Base-by-base conservation (phyloP, 2,329 filamentous ascomycete species). In the Davidsoniella australis region DNA sequence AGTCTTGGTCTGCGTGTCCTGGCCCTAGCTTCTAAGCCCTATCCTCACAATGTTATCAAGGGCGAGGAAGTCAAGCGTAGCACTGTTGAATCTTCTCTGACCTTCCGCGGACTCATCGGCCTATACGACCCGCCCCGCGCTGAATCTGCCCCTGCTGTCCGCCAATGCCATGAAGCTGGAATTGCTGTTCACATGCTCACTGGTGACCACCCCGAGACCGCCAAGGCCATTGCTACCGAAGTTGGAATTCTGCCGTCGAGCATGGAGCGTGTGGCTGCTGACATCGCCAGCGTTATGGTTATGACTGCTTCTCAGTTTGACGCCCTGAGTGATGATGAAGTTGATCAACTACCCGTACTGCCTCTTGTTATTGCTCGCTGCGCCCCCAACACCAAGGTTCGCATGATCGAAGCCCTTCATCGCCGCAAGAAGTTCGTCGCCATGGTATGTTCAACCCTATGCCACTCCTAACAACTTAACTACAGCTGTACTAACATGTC, bases 361-460 rank as follows among this genome's bases (percentile, higher is more conserved):
- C 80, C 80, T 3, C 66, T 84, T 2, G 80, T 84, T 4, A 78
- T 83, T 53, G 79, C 80, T 36, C 71, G 80, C 23, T 84, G 80
- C 57, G 76, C 78, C 2, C 80, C 81, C 1, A 71, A 74, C 47
- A 84, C 80, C 10, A 85, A 85, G 61, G 78, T 82, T 16, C 71
- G 80, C 49, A 84, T 85, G 80, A 82, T 85, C 54, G 77, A 82
- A 54, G 79, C 80, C 14, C 70, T 84, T 10, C 80, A 83, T 60
- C 70, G 80, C 24, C 72, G 80, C 23, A 70, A 71, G 44, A 69
- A 67, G 44, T 84, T 80, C 61, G 77, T 73, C 47, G 80, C 80
- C 37, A 84, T 85, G 79, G 64, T 65, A 58, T 47, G 60, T 57
- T 29, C 16, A 29, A 36, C 24, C 39, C 26, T 9, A 8, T 45